Conservation (phyloP, 345 rosid genomes). For the Corchorus olitorius region DNA sequence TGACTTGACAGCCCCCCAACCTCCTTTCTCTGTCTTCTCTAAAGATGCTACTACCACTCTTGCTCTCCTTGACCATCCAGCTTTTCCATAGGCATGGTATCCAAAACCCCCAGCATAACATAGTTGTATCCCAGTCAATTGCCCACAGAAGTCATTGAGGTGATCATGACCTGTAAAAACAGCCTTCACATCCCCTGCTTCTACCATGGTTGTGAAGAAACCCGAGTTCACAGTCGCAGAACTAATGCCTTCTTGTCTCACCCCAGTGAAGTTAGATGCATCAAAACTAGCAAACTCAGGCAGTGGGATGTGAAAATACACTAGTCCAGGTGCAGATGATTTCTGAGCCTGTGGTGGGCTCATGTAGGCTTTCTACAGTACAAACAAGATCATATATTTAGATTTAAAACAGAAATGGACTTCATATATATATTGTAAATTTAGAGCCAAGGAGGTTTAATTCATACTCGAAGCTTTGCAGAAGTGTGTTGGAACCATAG, state of each 20-base stretch:
- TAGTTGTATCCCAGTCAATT: conserved; percentile 65
- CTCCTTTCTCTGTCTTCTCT: conserved; percentile 55
- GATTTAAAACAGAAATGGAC: not conserved
- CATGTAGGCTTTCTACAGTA: conserved; percentile 58
- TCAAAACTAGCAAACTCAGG: conserved; percentile 69
- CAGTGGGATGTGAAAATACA: conserved; percentile 85
- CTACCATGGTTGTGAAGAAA: conserved; percentile 78
- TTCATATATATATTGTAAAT: not conserved
- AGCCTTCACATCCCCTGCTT: conserved; percentile 83
- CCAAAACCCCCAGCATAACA: conserved; percentile 96
- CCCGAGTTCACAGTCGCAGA: conserved; percentile 81
- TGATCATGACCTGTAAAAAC: conserved; percentile 94
- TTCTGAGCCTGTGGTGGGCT: conserved; percentile 58
- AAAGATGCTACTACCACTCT: conserved; percentile 72
- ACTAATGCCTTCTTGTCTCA: conserved; percentile 69
- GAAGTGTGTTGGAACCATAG: conserved; percentile 87
- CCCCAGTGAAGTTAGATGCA: conserved; percentile 66
- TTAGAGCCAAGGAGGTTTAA: not conserved
- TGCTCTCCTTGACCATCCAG: conserved; percentile 87
- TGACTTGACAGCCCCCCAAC: conserved; percentile 77
- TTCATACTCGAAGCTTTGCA: conserved; percentile 60
- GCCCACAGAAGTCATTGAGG: conserved; percentile 81
- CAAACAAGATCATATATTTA: conserved; percentile 2
- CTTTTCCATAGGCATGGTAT: conserved; percentile 93
- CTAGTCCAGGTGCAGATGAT: conserved; percentile 83